Percentiles rank a stretch among this genome's conserved stretches.
Conservation (phyloP, 2,329 filamentous ascomycete species). For the Fusarium marasasianum region DNA sequence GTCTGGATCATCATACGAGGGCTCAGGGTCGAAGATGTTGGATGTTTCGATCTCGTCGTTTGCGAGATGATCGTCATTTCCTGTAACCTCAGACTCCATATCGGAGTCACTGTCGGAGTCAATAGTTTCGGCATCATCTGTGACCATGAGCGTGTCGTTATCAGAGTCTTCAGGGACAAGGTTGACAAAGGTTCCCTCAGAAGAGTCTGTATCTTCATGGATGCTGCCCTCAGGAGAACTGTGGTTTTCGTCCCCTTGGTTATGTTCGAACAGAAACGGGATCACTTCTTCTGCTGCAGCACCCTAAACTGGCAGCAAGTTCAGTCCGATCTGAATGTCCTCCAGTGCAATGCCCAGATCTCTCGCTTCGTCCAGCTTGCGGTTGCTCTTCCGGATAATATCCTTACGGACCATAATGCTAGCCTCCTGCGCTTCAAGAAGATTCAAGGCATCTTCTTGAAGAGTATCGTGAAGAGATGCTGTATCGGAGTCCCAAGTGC, state of each 20-base stretch:
- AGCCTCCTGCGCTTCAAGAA: conserved; percentile 27
- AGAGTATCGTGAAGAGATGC: conserved; percentile 40
- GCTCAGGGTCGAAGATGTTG: conserved; percentile 33
- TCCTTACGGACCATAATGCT: conserved; percentile 30
- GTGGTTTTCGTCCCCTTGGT: neutral
- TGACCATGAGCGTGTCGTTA: neutral
- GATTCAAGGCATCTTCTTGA: conserved; percentile 37
- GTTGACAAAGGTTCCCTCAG: neutral
- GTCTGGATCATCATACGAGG: conserved; percentile 37
- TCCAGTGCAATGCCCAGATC: conserved; percentile 29
- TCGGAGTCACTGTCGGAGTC: neutral
- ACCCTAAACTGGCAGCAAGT: conserved; percentile 45
- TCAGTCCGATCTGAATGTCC: conserved; percentile 39
- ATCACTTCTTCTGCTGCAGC: neutral
- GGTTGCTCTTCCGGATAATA: conserved; percentile 42
- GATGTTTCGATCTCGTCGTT: conserved; percentile 26
- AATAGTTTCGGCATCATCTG: neutral
- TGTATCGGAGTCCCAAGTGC: conserved; percentile 38
- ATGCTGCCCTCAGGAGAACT: neutral
- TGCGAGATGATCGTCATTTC: neutral
- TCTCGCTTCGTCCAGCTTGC: conserved; percentile 40
- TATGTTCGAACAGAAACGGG: neutral
- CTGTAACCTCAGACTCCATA: neutral
- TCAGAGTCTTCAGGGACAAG: neutral
- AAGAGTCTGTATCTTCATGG: neutral